Evolutionary conservation across 805 yeast species (phyloP), one percentile per base, ranked within the genome.

Genomic region (Pichia pseudocactophila): DNA sequence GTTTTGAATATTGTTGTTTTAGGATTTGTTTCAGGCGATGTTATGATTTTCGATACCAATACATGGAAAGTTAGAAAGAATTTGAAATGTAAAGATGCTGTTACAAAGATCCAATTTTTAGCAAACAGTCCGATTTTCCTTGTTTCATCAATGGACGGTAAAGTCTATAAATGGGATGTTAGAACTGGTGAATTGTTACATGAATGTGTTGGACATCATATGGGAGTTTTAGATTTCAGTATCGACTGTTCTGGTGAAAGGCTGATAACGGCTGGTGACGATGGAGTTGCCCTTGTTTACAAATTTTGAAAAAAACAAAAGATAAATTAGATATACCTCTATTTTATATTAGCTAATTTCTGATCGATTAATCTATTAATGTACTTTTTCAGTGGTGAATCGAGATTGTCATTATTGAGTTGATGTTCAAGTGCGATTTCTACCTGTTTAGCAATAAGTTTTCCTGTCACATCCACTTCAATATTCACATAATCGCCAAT

Each of bases 391-490:
- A 85, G 63, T 2, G 73, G 63, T 30, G 82, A 71, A n/a, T 38
- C 20, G 1, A 17, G 4, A 25, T 68, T 65, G 9, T 67, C 59
- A 45, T 73, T 70, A 12, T 57, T 55, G 15, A 76, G 68, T 55
- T 82, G 81, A 39, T 71, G 68, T 45, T 71, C 69, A 46, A 83
- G 63, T 48, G 73, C 70, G 30, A 71, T 43, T 44, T 70, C 73
- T 41, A 92, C 82, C 64, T 90, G 97, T 61, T 86, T 80, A 57
- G 86, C 96, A 43, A 90, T 77, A 45, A 88, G 71, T 64, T 92
- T 92, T 16, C 97, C 98, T 32, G 90, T 83, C 40, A 90, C 68
- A 61, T 92, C 99, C 27, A 92, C 99, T 64, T 92, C 99, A 38
- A 92, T 78, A 55, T 92, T 92, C 22, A 92, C 94, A 15, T 56